A percentile compares a stretch with the other conserved stretches of the same genome.
Conservation (phyloP, 192 early-diverging fungal species). For the Backusella morwellensis region DNA sequence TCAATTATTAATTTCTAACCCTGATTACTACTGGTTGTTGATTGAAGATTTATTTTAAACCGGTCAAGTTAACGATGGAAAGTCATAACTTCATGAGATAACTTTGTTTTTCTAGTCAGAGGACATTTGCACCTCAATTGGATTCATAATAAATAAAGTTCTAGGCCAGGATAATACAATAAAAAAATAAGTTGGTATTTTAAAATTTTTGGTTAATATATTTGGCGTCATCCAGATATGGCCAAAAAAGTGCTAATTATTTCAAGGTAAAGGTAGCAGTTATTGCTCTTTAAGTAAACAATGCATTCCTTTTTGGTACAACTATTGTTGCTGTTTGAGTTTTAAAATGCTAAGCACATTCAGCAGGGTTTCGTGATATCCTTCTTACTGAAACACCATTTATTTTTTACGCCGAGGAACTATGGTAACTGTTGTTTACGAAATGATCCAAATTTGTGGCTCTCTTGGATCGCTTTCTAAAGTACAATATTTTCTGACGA, state of each 20-base stretch:
- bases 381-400: not conserved
- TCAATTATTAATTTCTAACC: not conserved
- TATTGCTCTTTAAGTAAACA: not conserved
- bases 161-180: not conserved
- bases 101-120: not conserved
- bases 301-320: not conserved
- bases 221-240: not conserved
- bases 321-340: not conserved
- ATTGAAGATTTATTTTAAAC: not conserved
- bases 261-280: not conserved
- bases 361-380: not conserved
- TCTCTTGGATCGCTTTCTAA: not conserved
- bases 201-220: not conserved
- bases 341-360: not conserved
- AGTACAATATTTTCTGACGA: not conserved
- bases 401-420: not conserved
- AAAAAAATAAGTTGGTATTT: not conserved
- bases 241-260: not conserved
- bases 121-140: not conserved
- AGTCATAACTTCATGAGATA: not conserved
- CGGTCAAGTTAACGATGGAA: not conserved
- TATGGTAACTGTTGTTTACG: not conserved
- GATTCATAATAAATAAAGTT: not conserved
- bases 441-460: not conserved
- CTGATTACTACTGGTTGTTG: not conserved